Evolutionary conservation across 2,329 filamentous ascomycete species (phyloP).

Genomic region (Colletotrichum sp.): DNA sequence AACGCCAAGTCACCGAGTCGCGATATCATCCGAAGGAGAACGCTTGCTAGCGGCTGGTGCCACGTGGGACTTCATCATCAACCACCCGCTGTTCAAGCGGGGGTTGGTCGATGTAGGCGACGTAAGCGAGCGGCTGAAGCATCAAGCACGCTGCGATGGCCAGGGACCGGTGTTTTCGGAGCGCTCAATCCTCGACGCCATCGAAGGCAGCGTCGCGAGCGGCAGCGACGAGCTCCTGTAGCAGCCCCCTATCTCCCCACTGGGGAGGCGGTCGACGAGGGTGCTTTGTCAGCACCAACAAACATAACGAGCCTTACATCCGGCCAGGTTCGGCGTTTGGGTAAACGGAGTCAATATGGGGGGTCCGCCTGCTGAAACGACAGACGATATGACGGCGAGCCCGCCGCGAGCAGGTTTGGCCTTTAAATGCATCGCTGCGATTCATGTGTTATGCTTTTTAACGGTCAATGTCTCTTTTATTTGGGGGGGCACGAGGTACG

Average conservation of each 20-base stretch:
- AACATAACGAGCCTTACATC: background rate
- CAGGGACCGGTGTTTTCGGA: constrained; percentile 90
- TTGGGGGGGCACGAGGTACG: background rate
- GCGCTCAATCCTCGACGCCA: constrained; percentile 72
- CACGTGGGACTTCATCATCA: constrained; percentile 89
- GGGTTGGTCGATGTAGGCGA: constrained; percentile 82
- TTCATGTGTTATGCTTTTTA: background rate
- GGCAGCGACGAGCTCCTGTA: constrained; percentile 77
- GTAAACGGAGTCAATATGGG: constrained; percentile 13
- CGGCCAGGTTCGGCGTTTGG: constrained; percentile 20
- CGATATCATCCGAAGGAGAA: constrained; percentile 69
- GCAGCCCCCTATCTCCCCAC: background rate
- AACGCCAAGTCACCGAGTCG: constrained; percentile 71
- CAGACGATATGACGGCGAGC: background rate
- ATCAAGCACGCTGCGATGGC: constrained; percentile 80
- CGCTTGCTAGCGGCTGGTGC: constrained; percentile 76
- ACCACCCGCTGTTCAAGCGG: constrained; percentile 76
- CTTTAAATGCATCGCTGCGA: background rate
- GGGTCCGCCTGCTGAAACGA: constrained; percentile 9
- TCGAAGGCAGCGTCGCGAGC: constrained; percentile 78
- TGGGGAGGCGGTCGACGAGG: background rate
- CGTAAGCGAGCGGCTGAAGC: constrained; percentile 81
- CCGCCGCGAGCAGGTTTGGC: background rate
- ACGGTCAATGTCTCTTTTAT: background rate
- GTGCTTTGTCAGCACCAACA: constrained; percentile 13